Conservation (phyloP, 148 eudicot genomes). For the Vaccinium vitisidaea region DNA sequence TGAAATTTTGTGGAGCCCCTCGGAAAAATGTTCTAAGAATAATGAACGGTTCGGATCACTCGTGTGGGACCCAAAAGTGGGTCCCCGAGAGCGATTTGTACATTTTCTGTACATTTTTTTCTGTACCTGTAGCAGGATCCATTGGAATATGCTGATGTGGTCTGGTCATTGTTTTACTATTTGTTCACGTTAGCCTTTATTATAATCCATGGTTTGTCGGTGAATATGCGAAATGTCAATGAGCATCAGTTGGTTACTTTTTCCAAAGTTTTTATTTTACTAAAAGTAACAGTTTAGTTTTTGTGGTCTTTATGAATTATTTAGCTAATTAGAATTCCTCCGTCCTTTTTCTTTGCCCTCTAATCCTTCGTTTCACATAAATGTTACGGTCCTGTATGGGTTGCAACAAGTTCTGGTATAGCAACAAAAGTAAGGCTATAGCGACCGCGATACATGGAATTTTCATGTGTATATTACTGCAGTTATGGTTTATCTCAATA, state of each 20-base stretch:
- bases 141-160: slow-evolving; percentile 8
- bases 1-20: too few species aligned
- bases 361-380: neutral
- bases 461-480: too few species aligned
- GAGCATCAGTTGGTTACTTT: neutral
- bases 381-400: neutral
- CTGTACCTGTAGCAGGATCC: too few species aligned
- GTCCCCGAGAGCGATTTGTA: too few species aligned
- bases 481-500: neutral
- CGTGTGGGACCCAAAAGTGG: too few species aligned
- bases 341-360: neutral
- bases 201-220: neutral
- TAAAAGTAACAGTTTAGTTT: neutral
- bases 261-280: too few species aligned
- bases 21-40: too few species aligned
- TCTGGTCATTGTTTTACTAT: neutral
- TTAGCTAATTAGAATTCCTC: neutral
- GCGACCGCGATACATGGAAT: too few species aligned
- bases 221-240: neutral
- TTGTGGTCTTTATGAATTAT: neutral
- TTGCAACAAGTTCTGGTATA: slow-evolving; percentile 14
- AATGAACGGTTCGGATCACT: too few species aligned
- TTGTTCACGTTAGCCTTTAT: neutral
- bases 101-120: too few species aligned
- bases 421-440: slow-evolving; percentile 12